Conservation (phyloP, 2,329 filamentous ascomycete genomes). For the Scedosporium minutisporum region DNA sequence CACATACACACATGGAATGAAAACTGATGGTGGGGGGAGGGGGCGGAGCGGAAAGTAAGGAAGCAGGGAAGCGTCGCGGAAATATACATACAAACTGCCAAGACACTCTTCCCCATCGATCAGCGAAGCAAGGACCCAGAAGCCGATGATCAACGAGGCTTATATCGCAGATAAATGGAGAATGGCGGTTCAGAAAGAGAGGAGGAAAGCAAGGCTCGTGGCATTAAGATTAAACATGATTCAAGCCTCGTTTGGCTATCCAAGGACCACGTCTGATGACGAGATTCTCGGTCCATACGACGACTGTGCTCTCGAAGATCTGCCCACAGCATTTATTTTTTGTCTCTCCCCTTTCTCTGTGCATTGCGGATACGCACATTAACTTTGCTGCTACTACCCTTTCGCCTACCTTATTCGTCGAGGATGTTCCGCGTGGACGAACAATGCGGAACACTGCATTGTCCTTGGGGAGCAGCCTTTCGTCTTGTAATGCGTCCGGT, state of each 20-base stretch:
- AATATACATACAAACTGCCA: not conserved
- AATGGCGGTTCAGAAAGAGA: not conserved
- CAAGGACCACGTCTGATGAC: no score
- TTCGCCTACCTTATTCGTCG: no score
- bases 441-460: no score
- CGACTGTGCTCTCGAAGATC: no score
- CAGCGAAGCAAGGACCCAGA: slow-evolving; percentile 1
- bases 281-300: no score
- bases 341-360: no score
- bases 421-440: no score
- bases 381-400: no score
- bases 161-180: not conserved
- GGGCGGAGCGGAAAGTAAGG: not conserved
- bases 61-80: not conserved
- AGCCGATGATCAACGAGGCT: slow-evolving; percentile 5
- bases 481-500: no score
- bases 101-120: not conserved
- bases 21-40: not conserved
- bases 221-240: not conserved
- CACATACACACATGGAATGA: not conserved
- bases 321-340: no score
- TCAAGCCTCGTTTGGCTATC: not conserved
- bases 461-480: no score
- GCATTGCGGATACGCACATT: no score
- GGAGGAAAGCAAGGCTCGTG: not conserved